Evolutionary conservation across 139 green algal genomes (phyloP), one percentile per base, ranked within the genome.

Genomic region (Coccomyxa sp.): DNA sequence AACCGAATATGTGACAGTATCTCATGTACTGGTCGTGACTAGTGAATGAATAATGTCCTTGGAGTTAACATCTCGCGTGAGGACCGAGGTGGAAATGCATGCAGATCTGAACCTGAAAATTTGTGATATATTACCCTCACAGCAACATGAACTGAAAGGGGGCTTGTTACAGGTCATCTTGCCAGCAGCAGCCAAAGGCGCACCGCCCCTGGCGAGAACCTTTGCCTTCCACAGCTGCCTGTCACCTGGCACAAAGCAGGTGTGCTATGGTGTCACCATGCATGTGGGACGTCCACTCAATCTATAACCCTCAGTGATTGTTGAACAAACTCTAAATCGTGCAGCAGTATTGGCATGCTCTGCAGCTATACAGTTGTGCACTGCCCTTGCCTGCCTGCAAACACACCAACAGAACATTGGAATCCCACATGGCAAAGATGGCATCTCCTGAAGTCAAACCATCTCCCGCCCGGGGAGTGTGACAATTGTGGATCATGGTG

Each of bases 181-280:
- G 60, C 80, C 77, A 13, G 80, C 77, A 13, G 80, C 63, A 1
- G 28, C 80, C n/a, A 82, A 38, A 58, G 60, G 75, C 51, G 66
- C 76, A 10, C 38, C 76, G 13, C 38, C 76, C 45, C 77, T 67
- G 18, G 83, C 80, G 0, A 79, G 83, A 18, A 80, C 79, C 28
- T 92, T 92, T 30, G 68, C 80, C 67, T 92, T 92, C 79, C 86
- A 92, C 30, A 83, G 84, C 51, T 90, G 86, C 76, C 60, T 92
- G 14, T 58, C 59, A 7, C 89, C 89, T 11, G 38, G 76, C 18
- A 83, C 79, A 1, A 81, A 77, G 23, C 89, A 92, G 66, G 66
- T 27, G 21, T 74, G 66, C 66, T 23, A 30, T 14, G 66, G 21
- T n/a, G n/a, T n/a, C n/a, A n/a, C n/a, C n/a, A n/a, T n/a, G n/a